Evolutionary conservation across 192 early-diverging fungal species (phyloP), one percentile per base, ranked within the genome.

Genomic region (Linnemannia zychae): DNA sequence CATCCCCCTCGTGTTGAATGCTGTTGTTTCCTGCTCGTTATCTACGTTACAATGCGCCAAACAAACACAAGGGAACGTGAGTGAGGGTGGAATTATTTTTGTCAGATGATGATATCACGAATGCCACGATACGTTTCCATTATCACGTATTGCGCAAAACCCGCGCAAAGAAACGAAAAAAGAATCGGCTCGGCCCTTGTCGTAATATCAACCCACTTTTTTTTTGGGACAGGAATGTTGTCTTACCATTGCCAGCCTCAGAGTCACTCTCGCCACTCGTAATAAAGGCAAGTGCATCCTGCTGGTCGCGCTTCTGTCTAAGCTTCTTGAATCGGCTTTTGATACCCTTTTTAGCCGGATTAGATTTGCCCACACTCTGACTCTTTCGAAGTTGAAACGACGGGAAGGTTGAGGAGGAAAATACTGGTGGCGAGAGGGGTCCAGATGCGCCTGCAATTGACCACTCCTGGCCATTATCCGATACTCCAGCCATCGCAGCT

Each of bases 191-290:
- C 57, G 57, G 57, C 11, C 57, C 57, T 31, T 12, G 9, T 63
- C 53, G 53, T 28, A 60, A 7, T 13, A 63, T 33, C 57, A 13
- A n/a, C 9, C 37, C 7, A 36, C 18, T 40, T 40, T 40, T 40
- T 68, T 36, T 40, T 38, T 38, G 13, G 3, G 36, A 57, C 38
- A 57, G 20, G 9, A 7, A 4, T 7, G 2, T 31, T 18, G 40
- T 47, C 67, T 70, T 74, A 84, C 82, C 76, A 37, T 68, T 68
- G 15, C 76, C 76, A 12, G 83, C 77, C 50, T 85, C 83, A 44
- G 83, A 85, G 40, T 85, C 83, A 71, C 83, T 85, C 40, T 85
- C 83, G 3, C 78, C 73, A 68, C 77, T 84, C 6, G 82, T 84
- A 28, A 79, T 79, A 24, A 79, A 85, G 2, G 77, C 77, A 50